Evolutionary conservation across 129 eudicot species (phyloP).

Genomic region (Silybum marianum): DNA sequence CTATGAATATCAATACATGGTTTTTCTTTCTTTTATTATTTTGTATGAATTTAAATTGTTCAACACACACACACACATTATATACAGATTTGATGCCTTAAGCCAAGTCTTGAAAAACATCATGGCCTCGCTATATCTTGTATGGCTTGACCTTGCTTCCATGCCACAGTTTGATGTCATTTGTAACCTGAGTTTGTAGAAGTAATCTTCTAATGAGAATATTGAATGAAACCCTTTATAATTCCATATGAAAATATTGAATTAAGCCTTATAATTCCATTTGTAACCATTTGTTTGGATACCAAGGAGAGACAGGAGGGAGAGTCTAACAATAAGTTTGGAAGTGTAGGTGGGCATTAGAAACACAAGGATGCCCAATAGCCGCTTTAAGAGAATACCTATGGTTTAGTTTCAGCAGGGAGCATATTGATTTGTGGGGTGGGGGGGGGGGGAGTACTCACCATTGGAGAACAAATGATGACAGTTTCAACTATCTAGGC

Average conservation of each 20-base stretch:
- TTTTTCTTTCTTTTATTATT: not conserved
- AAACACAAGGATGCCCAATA: not conserved
- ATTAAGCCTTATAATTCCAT: not conserved
- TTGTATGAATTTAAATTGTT: not conserved
- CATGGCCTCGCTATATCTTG: not conserved
- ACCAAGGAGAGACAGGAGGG: not conserved
- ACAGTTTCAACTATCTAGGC: not conserved
- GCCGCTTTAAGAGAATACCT: not conserved
- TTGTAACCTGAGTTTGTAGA: not conserved
- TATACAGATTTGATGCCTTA: not conserved
- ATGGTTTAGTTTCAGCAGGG: not conserved
- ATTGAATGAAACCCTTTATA: not conserved
- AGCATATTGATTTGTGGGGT: not conserved
- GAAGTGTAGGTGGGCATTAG: not conserved
- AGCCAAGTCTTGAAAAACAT: not conserved
- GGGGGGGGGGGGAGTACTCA: not conserved
- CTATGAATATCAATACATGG: not conserved
- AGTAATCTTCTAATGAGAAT: not conserved
- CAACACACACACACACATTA: not conserved
- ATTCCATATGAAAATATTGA: not conserved
- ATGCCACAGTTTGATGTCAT: not conserved
- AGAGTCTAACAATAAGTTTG: not conserved
- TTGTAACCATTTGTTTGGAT: not conserved
- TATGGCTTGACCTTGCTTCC: not conserved
- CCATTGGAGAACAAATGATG: not conserved